A percentile compares a stretch with the other conserved stretches of the same genome.
Evolutionary conservation across 2,329 filamentous ascomycete species (phyloP).

Genomic region (Monosporascus cannonballus): DNA sequence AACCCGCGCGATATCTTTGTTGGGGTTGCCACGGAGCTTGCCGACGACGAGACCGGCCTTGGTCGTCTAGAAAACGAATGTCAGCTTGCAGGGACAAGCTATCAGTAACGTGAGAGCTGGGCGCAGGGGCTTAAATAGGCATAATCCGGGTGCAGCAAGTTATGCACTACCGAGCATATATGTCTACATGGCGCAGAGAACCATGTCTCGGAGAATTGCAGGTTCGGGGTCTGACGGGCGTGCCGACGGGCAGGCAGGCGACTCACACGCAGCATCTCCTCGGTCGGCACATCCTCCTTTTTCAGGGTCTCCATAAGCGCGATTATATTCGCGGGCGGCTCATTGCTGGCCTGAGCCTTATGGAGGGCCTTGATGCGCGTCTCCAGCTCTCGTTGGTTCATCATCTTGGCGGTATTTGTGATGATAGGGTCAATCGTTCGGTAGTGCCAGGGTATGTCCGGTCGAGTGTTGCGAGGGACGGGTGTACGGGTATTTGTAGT

Average conservation of each 20-base stretch:
- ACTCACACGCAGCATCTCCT: constrained; percentile 78
- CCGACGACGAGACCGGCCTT: constrained; percentile 86
- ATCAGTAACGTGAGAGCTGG: neutral
- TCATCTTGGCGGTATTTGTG: constrained; percentile 25
- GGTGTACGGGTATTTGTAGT: neutral
- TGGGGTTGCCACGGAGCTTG: constrained; percentile 67
- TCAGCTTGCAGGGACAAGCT: constrained; percentile 4
- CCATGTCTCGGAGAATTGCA: constrained; percentile 6
- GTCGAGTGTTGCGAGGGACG: neutral
- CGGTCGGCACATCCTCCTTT: constrained; percentile 73
- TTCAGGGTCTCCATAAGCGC: constrained; percentile 72
- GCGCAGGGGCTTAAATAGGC: neutral
- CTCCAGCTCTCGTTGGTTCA: constrained; percentile 80
- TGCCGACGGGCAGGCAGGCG: neutral
- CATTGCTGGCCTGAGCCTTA: constrained; percentile 71
- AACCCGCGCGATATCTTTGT: constrained; percentile 73
- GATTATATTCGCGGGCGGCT: constrained; percentile 66
- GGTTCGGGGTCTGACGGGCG: neutral
- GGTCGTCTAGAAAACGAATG: constrained; percentile 52
- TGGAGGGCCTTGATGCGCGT: constrained; percentile 70
- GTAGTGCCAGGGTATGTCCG: neutral
- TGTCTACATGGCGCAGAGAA: neutral
- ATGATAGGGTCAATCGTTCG: neutral
- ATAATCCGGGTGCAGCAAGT: neutral
- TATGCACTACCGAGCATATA: neutral